These are phyloP conservation scores for Paramyrothecium roridum DNA, from an alignment of 2,329 filamentous ascomycete genomes.

Conservation along the genomic window DNA sequence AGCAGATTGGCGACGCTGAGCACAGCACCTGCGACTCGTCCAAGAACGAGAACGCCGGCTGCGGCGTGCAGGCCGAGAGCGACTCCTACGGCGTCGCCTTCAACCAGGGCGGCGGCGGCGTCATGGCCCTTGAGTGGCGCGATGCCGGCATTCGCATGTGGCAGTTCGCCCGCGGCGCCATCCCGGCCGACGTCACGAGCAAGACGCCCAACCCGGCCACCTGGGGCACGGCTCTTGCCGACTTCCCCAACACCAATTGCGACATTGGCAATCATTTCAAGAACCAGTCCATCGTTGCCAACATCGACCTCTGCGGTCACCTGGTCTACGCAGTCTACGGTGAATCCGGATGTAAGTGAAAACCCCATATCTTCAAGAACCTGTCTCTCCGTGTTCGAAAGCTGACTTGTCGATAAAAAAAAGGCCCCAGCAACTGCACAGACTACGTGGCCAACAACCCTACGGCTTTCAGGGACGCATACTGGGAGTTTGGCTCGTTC, in stretches of 20 bases:
- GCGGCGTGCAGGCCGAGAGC: slow-evolving; percentile 43
- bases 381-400: not conserved
- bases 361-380: too few species aligned
- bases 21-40: slow-evolving; percentile 47
- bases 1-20: slow-evolving; percentile 43
- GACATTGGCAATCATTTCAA: slow-evolving; percentile 56
- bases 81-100: slow-evolving; percentile 48
- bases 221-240: slow-evolving; percentile 61
- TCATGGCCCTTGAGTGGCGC: slow-evolving; percentile 61
- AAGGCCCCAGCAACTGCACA: slow-evolving; percentile 52
- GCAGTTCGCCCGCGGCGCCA: slow-evolving; percentile 48
- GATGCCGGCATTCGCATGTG: slow-evolving; percentile 59
- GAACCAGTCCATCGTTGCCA: slow-evolving; percentile 64
- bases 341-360: slow-evolving; percentile 38
- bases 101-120: slow-evolving; percentile 53
- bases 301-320: slow-evolving; percentile 63
- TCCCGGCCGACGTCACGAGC: slow-evolving; percentile 50
- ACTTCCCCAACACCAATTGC: slow-evolving; percentile 63
- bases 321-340: slow-evolving; percentile 46
- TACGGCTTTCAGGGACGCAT: slow-evolving; percentile 54
- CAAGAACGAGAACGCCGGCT: slow-evolving; percentile 53
- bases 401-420: not conserved
- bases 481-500: slow-evolving; percentile 63
- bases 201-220: slow-evolving; percentile 54
- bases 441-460: slow-evolving; percentile 57